Percentiles rank a stretch among this genome's conserved stretches.
phyloP scores from a whole-genome alignment of 164 flowering plant genomes.

The Berberis thunbergii region DNA sequence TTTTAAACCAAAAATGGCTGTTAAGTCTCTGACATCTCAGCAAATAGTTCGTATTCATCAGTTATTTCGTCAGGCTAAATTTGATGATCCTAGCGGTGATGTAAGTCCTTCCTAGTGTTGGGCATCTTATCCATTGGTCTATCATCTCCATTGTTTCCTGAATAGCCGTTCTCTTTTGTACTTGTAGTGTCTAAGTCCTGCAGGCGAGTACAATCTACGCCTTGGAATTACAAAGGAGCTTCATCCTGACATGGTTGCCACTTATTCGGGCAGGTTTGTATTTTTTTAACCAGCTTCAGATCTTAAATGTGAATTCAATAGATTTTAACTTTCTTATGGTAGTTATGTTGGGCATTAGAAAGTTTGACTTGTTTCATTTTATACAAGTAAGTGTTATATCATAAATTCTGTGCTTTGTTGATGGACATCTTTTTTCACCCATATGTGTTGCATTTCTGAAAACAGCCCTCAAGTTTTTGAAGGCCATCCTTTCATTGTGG shows the following conservation, averaged over 20 bases:
- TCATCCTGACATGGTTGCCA: constrained; percentile 98
- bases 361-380: too few species aligned
- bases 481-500: constrained; percentile 97
- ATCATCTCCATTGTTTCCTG: too few species aligned
- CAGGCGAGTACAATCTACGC: constrained; percentile 98
- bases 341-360: too few species aligned
- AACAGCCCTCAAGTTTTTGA: constrained; percentile 94
- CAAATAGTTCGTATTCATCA: constrained; percentile 97
- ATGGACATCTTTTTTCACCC: constrained; percentile 1
- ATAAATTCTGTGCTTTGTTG: not conserved
- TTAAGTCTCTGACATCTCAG: constrained; percentile 84
- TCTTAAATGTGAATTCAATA: too few species aligned
- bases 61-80: constrained; percentile 97
- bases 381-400: too few species aligned
- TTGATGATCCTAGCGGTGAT: constrained; percentile 97
- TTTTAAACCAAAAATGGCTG: constrained; percentile 70
- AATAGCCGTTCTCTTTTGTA: not conserved
- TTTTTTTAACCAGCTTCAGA: not conserved
- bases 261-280: constrained; percentile 88
- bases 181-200: constrained; percentile 94
- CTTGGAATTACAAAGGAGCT: constrained; percentile 93
- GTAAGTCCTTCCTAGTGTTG: constrained; percentile 30
- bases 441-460: constrained; percentile 7
- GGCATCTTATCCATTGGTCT: too few species aligned
- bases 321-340: too few species aligned